A percentile compares a stretch with the other conserved stretches of the same genome.
Conservation (phyloP, 2,329 filamentous ascomycete species). For the Nectriaceae sp. region DNA sequence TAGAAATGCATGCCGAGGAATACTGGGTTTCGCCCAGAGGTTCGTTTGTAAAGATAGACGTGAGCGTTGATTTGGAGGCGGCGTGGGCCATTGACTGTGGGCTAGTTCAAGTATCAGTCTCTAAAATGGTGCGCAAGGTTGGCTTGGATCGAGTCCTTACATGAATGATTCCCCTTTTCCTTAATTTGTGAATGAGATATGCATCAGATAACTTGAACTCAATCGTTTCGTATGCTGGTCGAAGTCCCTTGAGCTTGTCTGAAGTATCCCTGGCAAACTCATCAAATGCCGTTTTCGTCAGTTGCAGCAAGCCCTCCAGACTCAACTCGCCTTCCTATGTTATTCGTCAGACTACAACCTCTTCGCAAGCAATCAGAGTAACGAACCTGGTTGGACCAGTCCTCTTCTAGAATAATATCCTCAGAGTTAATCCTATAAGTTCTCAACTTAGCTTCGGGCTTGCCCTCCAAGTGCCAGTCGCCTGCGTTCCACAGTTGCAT, state of each 20-base stretch:
- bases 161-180: slow-evolving; percentile 17
- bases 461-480: too few species aligned
- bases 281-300: not conserved
- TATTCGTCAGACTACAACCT: not conserved
- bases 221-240: not conserved
- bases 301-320: not conserved
- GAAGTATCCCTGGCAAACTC: not conserved
- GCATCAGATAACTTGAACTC: not conserved
- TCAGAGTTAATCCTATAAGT: not conserved
- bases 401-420: slow-evolving; percentile 2
- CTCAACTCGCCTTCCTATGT: not conserved
- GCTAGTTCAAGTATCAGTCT: slow-evolving; percentile 13
- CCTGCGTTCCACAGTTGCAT: too few species aligned
- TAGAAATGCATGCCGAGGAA: slow-evolving; percentile 21
- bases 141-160: slow-evolving; percentile 16
- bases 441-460: too few species aligned
- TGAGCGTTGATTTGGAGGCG: slow-evolving; percentile 27
- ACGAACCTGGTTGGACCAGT: slow-evolving; percentile 4
- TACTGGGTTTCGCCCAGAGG: not conserved
- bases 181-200: too few species aligned
- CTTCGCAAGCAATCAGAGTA: not conserved
- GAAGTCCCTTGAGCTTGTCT: too few species aligned
- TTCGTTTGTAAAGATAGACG: slow-evolving; percentile 9
- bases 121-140: not conserved
- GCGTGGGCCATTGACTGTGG: slow-evolving; percentile 25